Evolutionary conservation across 2,329 filamentous ascomycete species (phyloP).

Genomic region (Cercospora sojina): DNA sequence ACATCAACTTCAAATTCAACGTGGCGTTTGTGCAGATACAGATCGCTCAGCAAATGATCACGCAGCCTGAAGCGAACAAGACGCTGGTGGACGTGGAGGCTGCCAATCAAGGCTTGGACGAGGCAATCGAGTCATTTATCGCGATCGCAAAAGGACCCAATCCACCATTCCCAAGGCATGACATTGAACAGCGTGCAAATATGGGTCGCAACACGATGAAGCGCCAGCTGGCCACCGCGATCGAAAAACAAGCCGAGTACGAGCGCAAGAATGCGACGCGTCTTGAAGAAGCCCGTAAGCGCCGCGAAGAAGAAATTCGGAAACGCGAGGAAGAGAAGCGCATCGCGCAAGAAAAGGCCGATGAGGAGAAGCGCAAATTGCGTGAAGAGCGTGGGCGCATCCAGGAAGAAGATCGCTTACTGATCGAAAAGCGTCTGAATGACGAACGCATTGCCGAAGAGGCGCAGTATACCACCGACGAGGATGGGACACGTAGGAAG

Average conservation of each 20-base stretch:
- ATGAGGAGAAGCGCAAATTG: slow-evolving; percentile 75
- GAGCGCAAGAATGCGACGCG: slow-evolving; percentile 91
- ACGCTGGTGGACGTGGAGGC: slow-evolving; percentile 77
- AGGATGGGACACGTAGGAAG: slow-evolving; percentile 79
- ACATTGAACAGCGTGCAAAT: slow-evolving; percentile 91
- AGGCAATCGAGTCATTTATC: slow-evolving; percentile 71
- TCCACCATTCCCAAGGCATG: slow-evolving; percentile 83
- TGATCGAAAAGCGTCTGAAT: slow-evolving; percentile 69
- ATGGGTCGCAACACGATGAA: slow-evolving; percentile 96
- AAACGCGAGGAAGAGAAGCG: slow-evolving; percentile 74
- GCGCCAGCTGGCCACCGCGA: slow-evolving; percentile 82
- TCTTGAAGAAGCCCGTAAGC: slow-evolving; percentile 74
- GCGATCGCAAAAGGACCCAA: slow-evolving; percentile 59
- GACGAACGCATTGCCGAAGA: slow-evolving; percentile 64
- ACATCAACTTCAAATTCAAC: slow-evolving; percentile 93
- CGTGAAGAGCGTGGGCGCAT: slow-evolving; percentile 83
- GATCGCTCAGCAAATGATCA: slow-evolving; percentile 77
- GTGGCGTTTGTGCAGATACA: slow-evolving; percentile 97
- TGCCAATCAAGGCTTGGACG: slow-evolving; percentile 76
- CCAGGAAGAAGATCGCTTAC: slow-evolving; percentile 67
- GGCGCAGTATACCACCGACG: slow-evolving; percentile 80
- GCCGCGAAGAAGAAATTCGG: slow-evolving; percentile 75
- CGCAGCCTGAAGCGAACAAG: slow-evolving; percentile 71
- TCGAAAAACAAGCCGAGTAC: slow-evolving; percentile 83
- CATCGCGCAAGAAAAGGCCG: slow-evolving; percentile 65